Conservation (phyloP, 129 eudicot species). For the Lonicera japonica region DNA sequence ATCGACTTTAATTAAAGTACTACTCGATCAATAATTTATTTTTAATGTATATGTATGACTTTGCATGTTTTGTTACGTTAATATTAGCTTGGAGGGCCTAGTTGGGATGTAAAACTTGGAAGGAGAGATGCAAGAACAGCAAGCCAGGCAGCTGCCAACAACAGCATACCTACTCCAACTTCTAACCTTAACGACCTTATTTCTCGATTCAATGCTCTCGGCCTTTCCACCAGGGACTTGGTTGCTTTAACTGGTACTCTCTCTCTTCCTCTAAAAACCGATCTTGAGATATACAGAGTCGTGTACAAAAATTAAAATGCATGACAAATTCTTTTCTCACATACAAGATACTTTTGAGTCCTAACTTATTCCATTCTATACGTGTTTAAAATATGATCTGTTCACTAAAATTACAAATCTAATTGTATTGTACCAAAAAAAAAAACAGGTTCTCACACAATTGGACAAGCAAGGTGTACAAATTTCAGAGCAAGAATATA, state of each 20-base stretch:
- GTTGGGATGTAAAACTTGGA: slow-evolving; percentile 70
- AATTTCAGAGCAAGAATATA: slow-evolving; percentile 64
- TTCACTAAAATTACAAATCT: too few relatives aligned
- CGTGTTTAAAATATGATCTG: too few relatives aligned
- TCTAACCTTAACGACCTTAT: slow-evolving; percentile 55
- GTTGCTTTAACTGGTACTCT: slow-evolving; percentile 52
- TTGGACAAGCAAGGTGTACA: slow-evolving; percentile 84
- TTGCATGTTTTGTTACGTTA: too few relatives aligned
- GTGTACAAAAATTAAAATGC: too few relatives aligned
- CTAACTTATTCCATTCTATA: too few relatives aligned
- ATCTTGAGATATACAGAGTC: too few relatives aligned
- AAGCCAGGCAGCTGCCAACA: slow-evolving; percentile 65
- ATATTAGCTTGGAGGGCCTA: slow-evolving; percentile 91
- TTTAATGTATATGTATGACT: too few relatives aligned
- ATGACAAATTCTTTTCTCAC: too few relatives aligned
- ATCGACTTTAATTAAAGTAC: too few relatives aligned
- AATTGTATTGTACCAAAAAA: too few relatives aligned
- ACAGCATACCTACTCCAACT: slow-evolving; percentile 63
- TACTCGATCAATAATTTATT: too few relatives aligned
- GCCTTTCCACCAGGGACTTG: slow-evolving; percentile 72
- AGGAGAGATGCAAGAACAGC: slow-evolving; percentile 78
- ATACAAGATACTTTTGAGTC: too few relatives aligned
- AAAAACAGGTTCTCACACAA: slow-evolving; percentile 64
- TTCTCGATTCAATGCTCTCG: slow-evolving; percentile 47
- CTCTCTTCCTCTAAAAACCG: background rate